Evolutionary conservation across 139 green algal genomes (phyloP).

Genomic region (Picochlorum sp.): DNA sequence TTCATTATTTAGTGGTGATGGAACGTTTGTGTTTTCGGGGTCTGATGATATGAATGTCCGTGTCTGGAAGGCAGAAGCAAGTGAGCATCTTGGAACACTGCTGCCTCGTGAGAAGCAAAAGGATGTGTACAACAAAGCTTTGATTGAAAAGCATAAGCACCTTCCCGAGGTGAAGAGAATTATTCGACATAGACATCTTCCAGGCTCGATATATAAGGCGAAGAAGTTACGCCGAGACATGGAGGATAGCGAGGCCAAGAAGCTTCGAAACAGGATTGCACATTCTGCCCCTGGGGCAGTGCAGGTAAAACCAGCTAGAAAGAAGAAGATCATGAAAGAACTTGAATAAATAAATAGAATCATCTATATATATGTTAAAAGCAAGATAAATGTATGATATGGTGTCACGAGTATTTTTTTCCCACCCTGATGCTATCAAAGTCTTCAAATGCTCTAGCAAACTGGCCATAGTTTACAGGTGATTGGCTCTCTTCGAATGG

Average conservation of each 20-base stretch:
- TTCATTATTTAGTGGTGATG: slow-evolving; percentile 82
- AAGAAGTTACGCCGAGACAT: slow-evolving; percentile 58
- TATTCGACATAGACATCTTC: slow-evolving; percentile 75
- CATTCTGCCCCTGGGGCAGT: slow-evolving; percentile 74
- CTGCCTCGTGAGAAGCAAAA: slow-evolving; percentile 82
- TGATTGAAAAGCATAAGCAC: slow-evolving; percentile 91
- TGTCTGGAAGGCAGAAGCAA: slow-evolving; percentile 71
- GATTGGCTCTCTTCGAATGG: background rate
- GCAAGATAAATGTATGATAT: too few relatives aligned
- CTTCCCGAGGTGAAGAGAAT: slow-evolving; percentile 92
- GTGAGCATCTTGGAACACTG: slow-evolving; percentile 74
- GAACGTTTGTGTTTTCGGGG: slow-evolving; percentile 85
- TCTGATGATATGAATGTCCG: slow-evolving; percentile 63
- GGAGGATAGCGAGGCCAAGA: slow-evolving; percentile 61
- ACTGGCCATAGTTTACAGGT: too few relatives aligned
- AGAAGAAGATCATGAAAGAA: slow-evolving; percentile 82
- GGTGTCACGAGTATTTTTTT: too few relatives aligned
- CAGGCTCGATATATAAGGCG: slow-evolving; percentile 78
- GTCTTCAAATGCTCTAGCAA: too few relatives aligned
- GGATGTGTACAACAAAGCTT: slow-evolving; percentile 65
- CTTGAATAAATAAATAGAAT: slow-evolving; percentile 64
- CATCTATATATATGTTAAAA: too few relatives aligned
- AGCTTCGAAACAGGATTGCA: slow-evolving; percentile 58
- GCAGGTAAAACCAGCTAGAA: slow-evolving; percentile 70
- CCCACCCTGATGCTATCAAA: too few relatives aligned